Evolutionary conservation across 805 yeast genomes (phyloP), one percentile per base, ranked within the genome.

Genomic region (Monosporozyma yasuniensis): DNA sequence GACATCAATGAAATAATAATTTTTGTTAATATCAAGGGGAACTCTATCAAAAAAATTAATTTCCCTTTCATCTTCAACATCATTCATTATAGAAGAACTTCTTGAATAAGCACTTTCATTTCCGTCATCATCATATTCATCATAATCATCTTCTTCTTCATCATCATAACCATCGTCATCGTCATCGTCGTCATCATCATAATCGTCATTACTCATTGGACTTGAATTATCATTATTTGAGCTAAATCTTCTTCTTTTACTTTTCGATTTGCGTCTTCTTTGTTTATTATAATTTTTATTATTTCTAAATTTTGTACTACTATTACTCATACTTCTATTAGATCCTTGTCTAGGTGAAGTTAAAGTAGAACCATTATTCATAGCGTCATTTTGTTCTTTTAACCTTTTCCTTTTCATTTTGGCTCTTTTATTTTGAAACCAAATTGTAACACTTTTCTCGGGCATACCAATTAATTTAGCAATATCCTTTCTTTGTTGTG

Each of bases 341-440:
- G 16, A 22, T 22, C 4, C 12, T n/a, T 41, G 25, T 41, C 11
- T n/a, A 16, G 22, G 12, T 18, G 27, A 25, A 8, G 35, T 5
- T 14, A 32, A 14, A 3, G 16, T 5, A 12, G 35, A 32, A 38
- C 23, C 42, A 14, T 14, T 32, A 7, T 22, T 14, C n/a, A 14
- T 12, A n/a, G 16, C 39, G 16, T 30, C 38, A 18, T 42, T 19
- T 14, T 32, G 6, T 11, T 43, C 47, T 21, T 38, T 44, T 23
- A 48, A 22, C 18, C 37, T 42, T 25, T 52, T 50, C 65, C 84
- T 84, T 59, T 89, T 74, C 42, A 80, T 74, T 63, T 85, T 86
- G 19, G 93, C 93, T 54, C 97, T 71, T 58, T 90, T 72, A 63
- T 88, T 88, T 65, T 89, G 97, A 61, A 87, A 89, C 96, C 96